phyloP scores from a whole-genome alignment of 2,329 filamentous ascomycete genomes.

The Penicillium sp. region DNA sequence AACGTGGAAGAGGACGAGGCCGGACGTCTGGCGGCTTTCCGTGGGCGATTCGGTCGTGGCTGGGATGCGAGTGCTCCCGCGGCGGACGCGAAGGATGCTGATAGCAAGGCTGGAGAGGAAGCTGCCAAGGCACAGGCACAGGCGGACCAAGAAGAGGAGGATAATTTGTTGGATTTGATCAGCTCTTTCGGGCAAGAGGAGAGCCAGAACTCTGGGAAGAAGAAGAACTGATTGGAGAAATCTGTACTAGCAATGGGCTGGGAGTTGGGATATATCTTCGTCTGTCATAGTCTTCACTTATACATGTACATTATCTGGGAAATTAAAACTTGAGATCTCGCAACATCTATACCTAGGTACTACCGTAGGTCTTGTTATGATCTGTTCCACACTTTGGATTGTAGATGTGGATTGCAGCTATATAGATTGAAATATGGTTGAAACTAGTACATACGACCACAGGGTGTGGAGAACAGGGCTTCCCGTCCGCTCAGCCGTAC shows the following conservation, averaged over 20 bases:
- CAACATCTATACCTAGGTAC: too few species aligned
- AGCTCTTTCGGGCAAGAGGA: slow-evolving; percentile 45
- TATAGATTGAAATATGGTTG: too few species aligned
- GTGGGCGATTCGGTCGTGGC: slow-evolving; percentile 71
- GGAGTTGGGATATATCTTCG: slow-evolving; percentile 13
- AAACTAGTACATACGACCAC: too few species aligned
- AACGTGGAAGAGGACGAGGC: slow-evolving; percentile 96
- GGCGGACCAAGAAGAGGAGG: slow-evolving; percentile 44
- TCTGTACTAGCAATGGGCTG: slow-evolving; percentile 7
- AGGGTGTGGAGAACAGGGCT: too few species aligned
- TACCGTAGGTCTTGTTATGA: too few species aligned
- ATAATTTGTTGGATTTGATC: slow-evolving; percentile 55
- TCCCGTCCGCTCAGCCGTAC: too few species aligned
- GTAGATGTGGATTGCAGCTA: too few species aligned
- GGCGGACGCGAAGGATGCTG: slow-evolving; percentile 26
- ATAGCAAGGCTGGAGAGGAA: slow-evolving; percentile 29
- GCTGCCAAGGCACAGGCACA: slow-evolving; percentile 47
- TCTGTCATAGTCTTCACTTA: too few species aligned
- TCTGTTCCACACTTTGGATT: too few species aligned
- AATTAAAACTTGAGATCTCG: too few species aligned
- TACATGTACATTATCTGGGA: too few species aligned
- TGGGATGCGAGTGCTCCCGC: slow-evolving; percentile 59
- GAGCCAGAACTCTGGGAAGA: slow-evolving; percentile 31
- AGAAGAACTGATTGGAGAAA: slow-evolving; percentile 25
- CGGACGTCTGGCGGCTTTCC: slow-evolving; percentile 78